Conservation (phyloP, 805 yeast genomes). For the Jamesozyma gamospora region DNA sequence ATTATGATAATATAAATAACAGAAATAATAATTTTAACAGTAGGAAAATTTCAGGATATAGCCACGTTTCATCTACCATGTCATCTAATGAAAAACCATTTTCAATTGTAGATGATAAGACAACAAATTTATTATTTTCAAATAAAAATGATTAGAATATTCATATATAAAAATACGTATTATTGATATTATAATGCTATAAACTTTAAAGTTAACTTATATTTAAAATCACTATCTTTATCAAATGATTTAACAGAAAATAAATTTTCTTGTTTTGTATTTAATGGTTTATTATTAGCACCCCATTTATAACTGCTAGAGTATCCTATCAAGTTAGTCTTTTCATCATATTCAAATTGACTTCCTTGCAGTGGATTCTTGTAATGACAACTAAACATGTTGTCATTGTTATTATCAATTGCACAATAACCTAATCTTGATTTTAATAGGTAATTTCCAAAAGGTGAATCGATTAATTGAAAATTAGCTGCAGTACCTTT, state of each 20-base stretch:
- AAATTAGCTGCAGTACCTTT: conserved; percentile 80
- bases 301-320: conserved; percentile 60
- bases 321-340: conserved; percentile 39
- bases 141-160: background rate
- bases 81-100: conserved; percentile 1
- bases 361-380: conserved; percentile 30
- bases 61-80: background rate
- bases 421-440: conserved; percentile 73
- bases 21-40: background rate
- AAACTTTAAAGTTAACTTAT: conserved; percentile 1
- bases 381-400: conserved; percentile 27
- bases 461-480: conserved; percentile 44
- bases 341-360: conserved; percentile 46
- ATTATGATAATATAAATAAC: background rate
- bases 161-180: background rate
- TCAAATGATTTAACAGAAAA: conserved; percentile 26
- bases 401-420: conserved; percentile 23
- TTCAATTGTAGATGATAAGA: conserved; percentile 4
- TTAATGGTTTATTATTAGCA: conserved; percentile 36
- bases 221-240: conserved; percentile 31
- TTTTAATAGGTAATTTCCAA: conserved; percentile 63
- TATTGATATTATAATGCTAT: background rate
- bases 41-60: background rate
- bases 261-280: conserved; percentile 40
- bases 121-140: conserved; percentile 4